Conservation (phyloP, 2,329 filamentous ascomycete species). For the Alternaria ethzedia region DNA sequence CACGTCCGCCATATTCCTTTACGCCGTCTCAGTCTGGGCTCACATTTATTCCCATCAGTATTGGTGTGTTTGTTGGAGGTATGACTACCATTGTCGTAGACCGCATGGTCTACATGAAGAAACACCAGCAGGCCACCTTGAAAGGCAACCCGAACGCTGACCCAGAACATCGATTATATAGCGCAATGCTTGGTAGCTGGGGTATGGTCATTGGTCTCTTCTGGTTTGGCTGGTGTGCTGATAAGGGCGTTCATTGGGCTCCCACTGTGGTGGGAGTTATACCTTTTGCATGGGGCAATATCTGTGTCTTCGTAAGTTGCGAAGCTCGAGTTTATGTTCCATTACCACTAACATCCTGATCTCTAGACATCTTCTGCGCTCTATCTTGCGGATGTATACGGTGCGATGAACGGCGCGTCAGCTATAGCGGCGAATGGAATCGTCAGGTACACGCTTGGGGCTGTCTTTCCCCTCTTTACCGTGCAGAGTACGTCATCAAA, state of each 20-base stretch:
- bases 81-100: constrained; percentile 46
- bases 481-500: constrained; percentile 37
- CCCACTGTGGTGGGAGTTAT: constrained; percentile 58
- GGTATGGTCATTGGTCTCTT: constrained; percentile 62
- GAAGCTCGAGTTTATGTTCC: background rate
- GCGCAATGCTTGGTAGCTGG: constrained; percentile 64
- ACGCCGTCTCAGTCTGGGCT: constrained; percentile 38
- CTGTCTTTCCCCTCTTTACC: constrained; percentile 47
- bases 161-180: constrained; percentile 65
- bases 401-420: constrained; percentile 41
- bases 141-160: constrained; percentile 44
- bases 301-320: constrained; percentile 64
- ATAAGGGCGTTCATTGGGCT: constrained; percentile 56
- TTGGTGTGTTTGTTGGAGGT: constrained; percentile 38
- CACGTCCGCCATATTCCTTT: constrained; percentile 39
- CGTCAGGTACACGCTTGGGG: constrained; percentile 46
- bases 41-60: constrained; percentile 41
- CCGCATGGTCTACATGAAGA: constrained; percentile 43
- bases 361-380: constrained; percentile 33
- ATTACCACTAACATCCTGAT: background rate
- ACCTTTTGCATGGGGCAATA: constrained; percentile 66
- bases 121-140: constrained; percentile 33
- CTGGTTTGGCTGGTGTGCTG: constrained; percentile 66
- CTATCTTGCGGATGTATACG: constrained; percentile 44
- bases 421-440: constrained; percentile 50